Percentiles rank a stretch among this genome's conserved stretches.
These are phyloP conservation scores for Verticillium nubilum DNA, from an alignment of 2,329 filamentous ascomycete species.

Conservation along the genomic window DNA sequence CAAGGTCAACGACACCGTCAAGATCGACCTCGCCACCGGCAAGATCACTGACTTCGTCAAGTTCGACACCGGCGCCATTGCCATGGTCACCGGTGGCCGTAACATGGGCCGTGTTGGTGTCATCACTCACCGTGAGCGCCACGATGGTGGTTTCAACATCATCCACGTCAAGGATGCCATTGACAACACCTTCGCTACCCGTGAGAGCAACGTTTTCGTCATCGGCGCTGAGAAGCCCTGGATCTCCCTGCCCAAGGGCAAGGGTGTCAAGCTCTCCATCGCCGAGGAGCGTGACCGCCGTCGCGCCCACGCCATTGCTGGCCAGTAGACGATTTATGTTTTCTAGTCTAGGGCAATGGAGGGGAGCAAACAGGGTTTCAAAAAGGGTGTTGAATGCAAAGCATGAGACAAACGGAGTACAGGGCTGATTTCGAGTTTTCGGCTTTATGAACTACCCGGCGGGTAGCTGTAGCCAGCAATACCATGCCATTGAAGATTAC, in stretches of 20 bases:
- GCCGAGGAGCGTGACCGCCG: slow-evolving; percentile 98
- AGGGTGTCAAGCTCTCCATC: slow-evolving; percentile 99
- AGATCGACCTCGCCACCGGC: slow-evolving; percentile 89
- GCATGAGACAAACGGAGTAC: slow-evolving; percentile 14
- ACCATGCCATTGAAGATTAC: slow-evolving; percentile 15
- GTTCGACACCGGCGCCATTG: slow-evolving; percentile 97
- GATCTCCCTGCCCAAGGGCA: slow-evolving; percentile 99
- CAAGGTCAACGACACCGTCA: slow-evolving; percentile 99
- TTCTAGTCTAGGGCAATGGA: neutral
- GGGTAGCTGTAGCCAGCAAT: slow-evolving; percentile 13
- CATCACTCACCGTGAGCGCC: slow-evolving; percentile 99
- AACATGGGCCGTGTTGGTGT: slow-evolving; percentile 99
- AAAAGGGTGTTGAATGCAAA: slow-evolving; percentile 13
- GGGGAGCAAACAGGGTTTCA: neutral
- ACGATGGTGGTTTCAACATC: slow-evolving; percentile 99
- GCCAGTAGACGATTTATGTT: slow-evolving; percentile 36
- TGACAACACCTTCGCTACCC: slow-evolving; percentile 99
- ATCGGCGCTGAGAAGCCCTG: slow-evolving; percentile 98
- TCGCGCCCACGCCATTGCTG: slow-evolving; percentile 57
- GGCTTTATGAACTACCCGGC: slow-evolving; percentile 11
- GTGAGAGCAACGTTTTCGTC: slow-evolving; percentile 99
- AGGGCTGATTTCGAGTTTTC: slow-evolving; percentile 15
- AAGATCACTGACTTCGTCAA: slow-evolving; percentile 98
- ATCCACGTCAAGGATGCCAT: slow-evolving; percentile 99
- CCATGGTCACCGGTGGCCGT: slow-evolving; percentile 98